These are phyloP conservation scores for Ascochyta viciae-villosae DNA, from an alignment of 2,329 filamentous ascomycete species.

Conservation along the genomic window DNA sequence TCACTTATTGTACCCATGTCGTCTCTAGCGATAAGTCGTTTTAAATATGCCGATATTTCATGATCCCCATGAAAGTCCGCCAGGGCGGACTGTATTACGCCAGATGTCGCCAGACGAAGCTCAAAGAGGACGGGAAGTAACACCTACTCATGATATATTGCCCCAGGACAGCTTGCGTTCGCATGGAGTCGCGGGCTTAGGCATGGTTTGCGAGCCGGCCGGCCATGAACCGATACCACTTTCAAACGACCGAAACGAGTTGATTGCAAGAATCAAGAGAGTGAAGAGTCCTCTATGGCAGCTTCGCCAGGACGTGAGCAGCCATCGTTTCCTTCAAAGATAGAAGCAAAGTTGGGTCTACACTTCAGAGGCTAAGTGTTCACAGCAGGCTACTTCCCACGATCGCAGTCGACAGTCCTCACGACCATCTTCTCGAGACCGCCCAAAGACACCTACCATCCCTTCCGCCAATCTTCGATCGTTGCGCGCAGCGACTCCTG, in stretches of 20 bases:
- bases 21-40: conserved; percentile 21
- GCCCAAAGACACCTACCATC: conserved; percentile 42
- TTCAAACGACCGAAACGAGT: conserved; percentile 69
- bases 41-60: conserved; percentile 50
- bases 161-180: conserved; percentile 18
- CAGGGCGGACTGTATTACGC: conserved; percentile 26
- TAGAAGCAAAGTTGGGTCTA: not conserved
- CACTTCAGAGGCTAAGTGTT: conserved; percentile 22
- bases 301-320: conserved; percentile 60
- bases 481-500: conserved; percentile 41
- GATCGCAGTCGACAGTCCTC: conserved; percentile 24
- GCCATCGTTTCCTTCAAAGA: not conserved
- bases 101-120: conserved; percentile 22
- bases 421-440: conserved; percentile 35
- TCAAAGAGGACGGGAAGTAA: conserved; percentile 26
- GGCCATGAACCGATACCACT: conserved; percentile 33
- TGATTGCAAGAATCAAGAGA: conserved; percentile 85
- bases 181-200: conserved; percentile 5
- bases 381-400: conserved; percentile 25
- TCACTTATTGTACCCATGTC: conserved; percentile 35
- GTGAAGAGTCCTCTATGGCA: conserved; percentile 79
- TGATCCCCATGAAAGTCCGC: conserved; percentile 43
- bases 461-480: conserved; percentile 45
- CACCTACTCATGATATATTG: conserved; percentile 12
- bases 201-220: conserved; percentile 23